Evolutionary conservation across 164 flowering plant species (phyloP).

Genomic region (Nelumbo lutea): DNA sequence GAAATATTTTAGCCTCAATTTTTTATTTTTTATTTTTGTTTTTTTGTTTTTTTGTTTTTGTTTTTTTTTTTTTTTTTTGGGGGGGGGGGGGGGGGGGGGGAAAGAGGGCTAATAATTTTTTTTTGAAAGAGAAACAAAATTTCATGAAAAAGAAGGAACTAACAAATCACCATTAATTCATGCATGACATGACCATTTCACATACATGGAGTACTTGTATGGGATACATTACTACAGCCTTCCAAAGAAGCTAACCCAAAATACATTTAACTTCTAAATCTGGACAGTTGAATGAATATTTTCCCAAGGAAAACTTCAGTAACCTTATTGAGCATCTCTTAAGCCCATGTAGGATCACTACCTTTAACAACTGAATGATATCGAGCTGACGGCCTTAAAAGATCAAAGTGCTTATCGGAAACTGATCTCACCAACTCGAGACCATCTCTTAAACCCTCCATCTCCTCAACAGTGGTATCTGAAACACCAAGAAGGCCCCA

Average conservation of each 20-base stretch:
- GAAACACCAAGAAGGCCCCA: constrained; percentile 29
- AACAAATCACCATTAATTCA: not conserved
- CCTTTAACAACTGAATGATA: constrained; percentile 59
- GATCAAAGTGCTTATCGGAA: constrained; percentile 60
- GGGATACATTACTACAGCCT: not conserved
- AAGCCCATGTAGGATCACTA: constrained; percentile 15
- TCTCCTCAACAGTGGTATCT: constrained; percentile 44
- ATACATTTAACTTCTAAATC: not conserved
- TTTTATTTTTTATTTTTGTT: too few relatives aligned
- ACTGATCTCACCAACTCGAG: constrained; percentile 51
- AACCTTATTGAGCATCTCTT: not conserved
- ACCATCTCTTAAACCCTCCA: constrained; percentile 35
- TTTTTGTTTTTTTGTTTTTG: too few relatives aligned
- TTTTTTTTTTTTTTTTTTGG: too few relatives aligned
- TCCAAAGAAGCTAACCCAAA: not conserved
- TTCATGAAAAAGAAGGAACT: not conserved
- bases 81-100: too few relatives aligned
- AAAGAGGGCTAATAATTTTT: too few relatives aligned
- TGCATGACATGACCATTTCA: too few relatives aligned
- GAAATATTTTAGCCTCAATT: not conserved
- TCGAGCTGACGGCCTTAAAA: constrained; percentile 69
- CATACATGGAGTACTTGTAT: not conserved
- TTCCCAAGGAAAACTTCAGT: not conserved
- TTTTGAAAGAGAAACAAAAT: not conserved
- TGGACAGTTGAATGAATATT: not conserved